Conservation (phyloP, 73 alveolate species). For the Stentor coeruleus region DNA sequence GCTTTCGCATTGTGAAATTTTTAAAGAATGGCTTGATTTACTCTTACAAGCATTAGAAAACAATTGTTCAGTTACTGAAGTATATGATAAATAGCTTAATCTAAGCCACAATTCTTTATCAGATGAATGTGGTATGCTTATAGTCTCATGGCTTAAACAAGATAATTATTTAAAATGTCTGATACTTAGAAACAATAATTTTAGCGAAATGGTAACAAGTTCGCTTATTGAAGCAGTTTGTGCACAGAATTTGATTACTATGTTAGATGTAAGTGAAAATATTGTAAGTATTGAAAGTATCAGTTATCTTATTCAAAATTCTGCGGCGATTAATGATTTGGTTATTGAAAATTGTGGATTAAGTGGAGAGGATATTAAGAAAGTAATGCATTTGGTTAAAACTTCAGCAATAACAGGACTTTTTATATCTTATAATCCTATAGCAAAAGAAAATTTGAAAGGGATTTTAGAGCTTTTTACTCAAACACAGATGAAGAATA, state of each 20-base stretch:
- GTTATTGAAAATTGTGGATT: background rate
- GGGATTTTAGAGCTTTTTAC: background rate
- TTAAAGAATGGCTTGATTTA: background rate
- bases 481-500: background rate
- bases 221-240: background rate
- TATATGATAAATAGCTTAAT: no score
- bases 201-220: background rate
- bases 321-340: background rate
- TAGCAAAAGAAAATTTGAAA: background rate
- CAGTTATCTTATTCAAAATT: background rate
- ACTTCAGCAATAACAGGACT: background rate
- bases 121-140: background rate
- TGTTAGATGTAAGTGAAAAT: background rate
- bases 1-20: background rate
- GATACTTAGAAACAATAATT: background rate
- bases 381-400: background rate
- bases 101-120: background rate
- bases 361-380: background rate
- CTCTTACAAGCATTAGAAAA: background rate
- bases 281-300: background rate
- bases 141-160: background rate
- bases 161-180: background rate
- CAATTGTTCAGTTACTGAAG: background rate
- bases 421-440: background rate
- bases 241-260: background rate